phyloP scores from a whole-genome alignment of 495 filamentous ascomycete species.

The Daldinia vernicosa region DNA sequence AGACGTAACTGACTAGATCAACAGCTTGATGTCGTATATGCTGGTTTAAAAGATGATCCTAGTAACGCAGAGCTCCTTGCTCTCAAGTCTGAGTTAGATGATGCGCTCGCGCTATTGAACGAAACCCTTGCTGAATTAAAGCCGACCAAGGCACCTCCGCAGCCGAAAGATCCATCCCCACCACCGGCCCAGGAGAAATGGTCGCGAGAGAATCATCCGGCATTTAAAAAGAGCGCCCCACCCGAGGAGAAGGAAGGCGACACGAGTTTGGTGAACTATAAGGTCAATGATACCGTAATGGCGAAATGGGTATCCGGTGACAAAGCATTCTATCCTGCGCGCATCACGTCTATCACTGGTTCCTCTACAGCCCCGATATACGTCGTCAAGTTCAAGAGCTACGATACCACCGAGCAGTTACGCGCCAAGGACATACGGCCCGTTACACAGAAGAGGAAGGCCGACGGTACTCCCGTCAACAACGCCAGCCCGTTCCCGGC shows the following conservation, averaged over 20 bases:
- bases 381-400: constrained; percentile 91
- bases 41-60: constrained; percentile 81
- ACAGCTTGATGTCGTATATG: constrained; percentile 82
- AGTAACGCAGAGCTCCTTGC: constrained; percentile 81
- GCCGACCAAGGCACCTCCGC: constrained; percentile 60
- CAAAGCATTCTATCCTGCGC: constrained; percentile 88
- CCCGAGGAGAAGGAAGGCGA: constrained; percentile 56
- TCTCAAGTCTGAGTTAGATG: constrained; percentile 83
- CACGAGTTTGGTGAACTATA: constrained; percentile 64
- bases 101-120: constrained; percentile 81
- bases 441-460: constrained; percentile 87
- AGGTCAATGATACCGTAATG: constrained; percentile 88
- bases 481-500: constrained; percentile 52
- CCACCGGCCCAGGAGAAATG: constrained; percentile 70
- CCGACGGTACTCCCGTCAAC: constrained; percentile 75
- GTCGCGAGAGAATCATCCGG: constrained; percentile 76
- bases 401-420: constrained; percentile 86
- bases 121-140: constrained; percentile 82
- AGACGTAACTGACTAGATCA: constrained; percentile 16
- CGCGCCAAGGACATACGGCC: constrained; percentile 85
- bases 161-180: constrained; percentile 53
- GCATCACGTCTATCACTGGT: constrained; percentile 92
- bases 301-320: constrained; percentile 93
- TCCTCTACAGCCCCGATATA: constrained; percentile 88
- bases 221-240: constrained; percentile 66